A percentile compares a stretch with the other conserved stretches of the same genome.
Conservation (phyloP, 257 asterid genomes). For the Gentiana straminea region DNA sequence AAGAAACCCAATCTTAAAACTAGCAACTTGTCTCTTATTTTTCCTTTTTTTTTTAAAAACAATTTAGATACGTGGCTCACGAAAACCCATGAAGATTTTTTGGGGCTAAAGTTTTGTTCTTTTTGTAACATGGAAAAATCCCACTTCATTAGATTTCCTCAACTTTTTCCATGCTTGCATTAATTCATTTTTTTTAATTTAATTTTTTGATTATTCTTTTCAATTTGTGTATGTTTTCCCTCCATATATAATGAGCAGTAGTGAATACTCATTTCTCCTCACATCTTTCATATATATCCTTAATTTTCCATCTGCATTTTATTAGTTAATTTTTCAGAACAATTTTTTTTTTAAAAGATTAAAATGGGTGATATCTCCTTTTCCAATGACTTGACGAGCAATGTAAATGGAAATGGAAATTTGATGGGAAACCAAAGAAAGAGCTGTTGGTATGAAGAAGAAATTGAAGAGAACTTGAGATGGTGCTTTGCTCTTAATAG, state of each 20-base stretch:
- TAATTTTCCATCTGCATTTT: not conserved
- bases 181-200: too few relatives aligned
- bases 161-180: slow-evolving; percentile 11
- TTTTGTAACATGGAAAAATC: slow-evolving; percentile 7
- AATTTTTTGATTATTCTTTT: slow-evolving; percentile 8
- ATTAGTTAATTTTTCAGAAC: not conserved
- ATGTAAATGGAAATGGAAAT: slow-evolving; percentile 32
- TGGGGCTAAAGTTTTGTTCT: slow-evolving; percentile 4
- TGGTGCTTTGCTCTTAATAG: slow-evolving; percentile 99
- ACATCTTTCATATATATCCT: slow-evolving; percentile 7
- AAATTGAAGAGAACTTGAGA: slow-evolving; percentile 81
- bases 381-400: slow-evolving; percentile 26
- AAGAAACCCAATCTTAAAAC: slow-evolving; percentile 49
- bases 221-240: slow-evolving; percentile 14
- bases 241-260: slow-evolving; percentile 21
- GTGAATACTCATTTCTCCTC: slow-evolving; percentile 17
- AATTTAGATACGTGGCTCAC: slow-evolving; percentile 18
- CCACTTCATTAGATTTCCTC: slow-evolving; percentile 8
- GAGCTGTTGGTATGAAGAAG: slow-evolving; percentile 99
- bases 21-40: slow-evolving; percentile 12
- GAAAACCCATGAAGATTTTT: slow-evolving; percentile 60
- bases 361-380: slow-evolving; percentile 75
- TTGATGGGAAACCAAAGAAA: slow-evolving; percentile 47
- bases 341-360: slow-evolving; percentile 4
- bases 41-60: slow-evolving; percentile 1